A percentile compares a stretch with the other conserved stretches of the same genome.
These are phyloP conservation scores for Gillenia trifoliata DNA, from an alignment of 306 rosid species.

Conservation along the genomic window DNA sequence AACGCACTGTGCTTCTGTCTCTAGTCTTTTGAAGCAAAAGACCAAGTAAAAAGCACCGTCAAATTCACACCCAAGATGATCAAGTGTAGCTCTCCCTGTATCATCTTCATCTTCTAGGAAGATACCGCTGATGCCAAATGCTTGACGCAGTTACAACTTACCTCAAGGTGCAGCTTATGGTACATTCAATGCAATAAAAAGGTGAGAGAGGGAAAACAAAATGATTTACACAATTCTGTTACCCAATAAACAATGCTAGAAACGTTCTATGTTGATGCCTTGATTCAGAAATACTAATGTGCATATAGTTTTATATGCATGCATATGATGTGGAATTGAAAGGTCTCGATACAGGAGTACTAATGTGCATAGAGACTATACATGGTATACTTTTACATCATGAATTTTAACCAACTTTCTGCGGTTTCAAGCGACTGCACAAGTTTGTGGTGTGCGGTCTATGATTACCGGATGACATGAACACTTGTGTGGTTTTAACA, in stretches of 20 bases:
- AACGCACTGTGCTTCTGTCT: constrained; percentile 88
- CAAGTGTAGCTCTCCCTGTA: not conserved
- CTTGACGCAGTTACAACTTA: not conserved
- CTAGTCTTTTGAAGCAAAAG: constrained; percentile 70
- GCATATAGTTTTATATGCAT: not conserved
- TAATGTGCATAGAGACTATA: not conserved
- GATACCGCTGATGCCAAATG: not conserved
- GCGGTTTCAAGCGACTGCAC: not conserved
- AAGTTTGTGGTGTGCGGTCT: too few relatives aligned
- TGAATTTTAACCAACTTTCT: not conserved
- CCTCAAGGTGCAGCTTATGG: not conserved
- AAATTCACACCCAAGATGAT: not conserved
- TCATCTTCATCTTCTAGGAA: not conserved
- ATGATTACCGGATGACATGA: too few relatives aligned
- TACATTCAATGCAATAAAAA: not conserved
- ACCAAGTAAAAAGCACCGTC: constrained; percentile 25
- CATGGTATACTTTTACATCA: not conserved
- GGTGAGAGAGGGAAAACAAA: not conserved
- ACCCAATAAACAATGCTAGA: not conserved
- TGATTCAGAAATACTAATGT: not conserved
- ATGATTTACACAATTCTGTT: not conserved
- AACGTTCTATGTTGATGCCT: not conserved
- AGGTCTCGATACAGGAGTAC: not conserved
- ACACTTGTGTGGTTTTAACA: too few relatives aligned
- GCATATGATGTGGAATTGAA: not conserved